Percentiles rank a stretch among this genome's conserved stretches.
These are phyloP conservation scores for Pseudozyma pruni DNA, from an alignment of 1,284 basidiomycete species.

Conservation along the genomic window DNA sequence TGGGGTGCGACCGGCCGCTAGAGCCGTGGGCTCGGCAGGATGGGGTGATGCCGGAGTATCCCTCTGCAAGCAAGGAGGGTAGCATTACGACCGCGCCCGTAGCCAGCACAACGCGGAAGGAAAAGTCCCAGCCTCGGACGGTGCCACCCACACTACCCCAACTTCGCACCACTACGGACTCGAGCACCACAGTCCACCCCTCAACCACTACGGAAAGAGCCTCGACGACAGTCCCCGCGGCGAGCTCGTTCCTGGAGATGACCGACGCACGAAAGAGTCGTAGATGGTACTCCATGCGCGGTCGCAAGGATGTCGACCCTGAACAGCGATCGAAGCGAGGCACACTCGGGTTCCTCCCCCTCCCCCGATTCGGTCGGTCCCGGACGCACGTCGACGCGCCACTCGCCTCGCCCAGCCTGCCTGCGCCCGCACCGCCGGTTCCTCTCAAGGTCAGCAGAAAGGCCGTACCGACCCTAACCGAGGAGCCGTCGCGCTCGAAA, in stretches of 20 bases:
- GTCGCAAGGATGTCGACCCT: neutral
- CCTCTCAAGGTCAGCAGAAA: too few species aligned
- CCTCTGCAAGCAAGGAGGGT: neutral
- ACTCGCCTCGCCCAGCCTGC: too few species aligned
- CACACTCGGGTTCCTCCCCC: conserved; percentile 10
- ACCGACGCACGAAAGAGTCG: neutral
- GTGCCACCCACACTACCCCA: neutral
- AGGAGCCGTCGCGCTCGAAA: conserved; percentile 7
- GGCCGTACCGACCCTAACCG: too few species aligned
- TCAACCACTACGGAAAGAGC: neutral
- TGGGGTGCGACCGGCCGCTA: conserved; percentile 14
- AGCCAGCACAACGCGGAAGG: too few species aligned
- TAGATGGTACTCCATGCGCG: too few species aligned
- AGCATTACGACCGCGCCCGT: neutral
- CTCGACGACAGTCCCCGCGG: too few species aligned
- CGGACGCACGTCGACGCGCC: conserved; percentile 3
- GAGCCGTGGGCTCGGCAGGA: conserved; percentile 7
- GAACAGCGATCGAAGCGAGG: neutral
- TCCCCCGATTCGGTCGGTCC: conserved; percentile 8
- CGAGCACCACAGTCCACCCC: too few species aligned
- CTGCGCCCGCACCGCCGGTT: too few species aligned
- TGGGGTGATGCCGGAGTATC: too few species aligned
- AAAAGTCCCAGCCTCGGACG: neutral
- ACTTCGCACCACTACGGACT: too few species aligned
- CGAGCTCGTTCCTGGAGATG: conserved; percentile 33